Conservation (phyloP, 2,329 filamentous ascomycete genomes). For the Diplodia mutila region DNA sequence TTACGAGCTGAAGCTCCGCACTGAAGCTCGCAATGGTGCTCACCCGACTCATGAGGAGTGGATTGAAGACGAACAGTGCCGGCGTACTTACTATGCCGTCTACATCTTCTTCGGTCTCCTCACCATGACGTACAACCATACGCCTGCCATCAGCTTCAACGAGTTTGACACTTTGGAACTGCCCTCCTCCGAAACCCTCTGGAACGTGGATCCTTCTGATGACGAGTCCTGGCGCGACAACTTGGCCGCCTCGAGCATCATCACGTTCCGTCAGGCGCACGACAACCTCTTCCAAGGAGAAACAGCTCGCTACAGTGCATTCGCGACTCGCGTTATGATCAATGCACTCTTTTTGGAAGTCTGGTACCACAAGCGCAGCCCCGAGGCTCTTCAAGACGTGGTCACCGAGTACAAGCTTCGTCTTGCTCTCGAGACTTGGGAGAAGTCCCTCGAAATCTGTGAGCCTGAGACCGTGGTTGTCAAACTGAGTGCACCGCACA, state of each 20-base stretch:
- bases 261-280: constrained; percentile 92
- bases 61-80: constrained; percentile 95
- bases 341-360: constrained; percentile 97
- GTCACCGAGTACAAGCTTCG: constrained; percentile 98
- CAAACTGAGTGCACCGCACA: constrained; percentile 89
- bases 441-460: constrained; percentile 90
- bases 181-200: constrained; percentile 90
- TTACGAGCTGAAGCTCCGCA: constrained; percentile 92
- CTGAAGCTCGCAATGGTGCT: constrained; percentile 78
- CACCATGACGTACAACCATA: constrained; percentile 96
- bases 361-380: constrained; percentile 98
- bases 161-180: constrained; percentile 93
- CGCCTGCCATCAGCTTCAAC: constrained; percentile 96
- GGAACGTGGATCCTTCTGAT: constrained; percentile 82
- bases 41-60: constrained; percentile 83
- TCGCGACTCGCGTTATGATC: constrained; percentile 97
- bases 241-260: constrained; percentile 69
- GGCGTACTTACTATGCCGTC: constrained; percentile 95
- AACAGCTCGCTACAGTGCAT: constrained; percentile 87
- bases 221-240: constrained; percentile 84
- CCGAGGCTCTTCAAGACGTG: constrained; percentile 95
- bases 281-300: constrained; percentile 96
- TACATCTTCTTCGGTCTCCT: constrained; percentile 98
- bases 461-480: constrained; percentile 89
- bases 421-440: constrained; percentile 96